phyloP scores from a whole-genome alignment of 2,329 filamentous ascomycete genomes.

The Dothidotthia symphoricarpi region DNA sequence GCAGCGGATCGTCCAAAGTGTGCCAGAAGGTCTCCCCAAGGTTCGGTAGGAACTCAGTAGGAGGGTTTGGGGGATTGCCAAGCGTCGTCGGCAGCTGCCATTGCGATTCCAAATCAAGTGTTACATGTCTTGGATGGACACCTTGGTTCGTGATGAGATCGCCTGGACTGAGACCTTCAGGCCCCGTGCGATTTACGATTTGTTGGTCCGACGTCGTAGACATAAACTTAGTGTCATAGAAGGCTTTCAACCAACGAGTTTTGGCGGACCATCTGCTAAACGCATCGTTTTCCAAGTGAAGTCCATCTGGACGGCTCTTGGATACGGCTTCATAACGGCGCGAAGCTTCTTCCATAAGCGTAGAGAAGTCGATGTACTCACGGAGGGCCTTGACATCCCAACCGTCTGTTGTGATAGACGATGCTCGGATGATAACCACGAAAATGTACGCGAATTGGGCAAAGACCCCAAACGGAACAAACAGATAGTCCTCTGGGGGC shows the following conservation, averaged over 20 bases:
- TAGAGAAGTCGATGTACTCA: slow-evolving; percentile 3
- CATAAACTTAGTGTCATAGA: too few relatives aligned
- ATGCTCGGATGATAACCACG: slow-evolving; percentile 9
- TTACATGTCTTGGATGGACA: too few relatives aligned
- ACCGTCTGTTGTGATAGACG: neutral
- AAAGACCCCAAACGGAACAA: slow-evolving; percentile 8
- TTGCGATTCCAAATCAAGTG: too few relatives aligned
- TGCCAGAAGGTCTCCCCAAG: too few relatives aligned
- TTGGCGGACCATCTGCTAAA: slow-evolving; percentile 1
- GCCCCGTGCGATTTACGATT: too few relatives aligned
- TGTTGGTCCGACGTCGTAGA: too few relatives aligned
- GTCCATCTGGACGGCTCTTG: neutral
- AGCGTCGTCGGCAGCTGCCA: too few relatives aligned
- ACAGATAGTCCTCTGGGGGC: slow-evolving; percentile 1
- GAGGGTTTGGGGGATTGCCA: too few relatives aligned
- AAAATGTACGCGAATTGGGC: slow-evolving; percentile 13
- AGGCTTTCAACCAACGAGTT: slow-evolving; percentile 1
- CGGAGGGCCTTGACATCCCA: slow-evolving; percentile 1
- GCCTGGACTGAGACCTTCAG: too few relatives aligned
- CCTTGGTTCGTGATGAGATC: too few relatives aligned
- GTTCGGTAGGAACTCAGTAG: too few relatives aligned
- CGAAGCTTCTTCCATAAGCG: slow-evolving; percentile 1
- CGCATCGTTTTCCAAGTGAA: neutral
- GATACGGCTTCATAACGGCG: slow-evolving; percentile 1
- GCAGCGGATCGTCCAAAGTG: too few relatives aligned